These are phyloP conservation scores for Leptodermis oblonga DNA, from an alignment of 257 asterid species.

Conservation along the genomic window DNA sequence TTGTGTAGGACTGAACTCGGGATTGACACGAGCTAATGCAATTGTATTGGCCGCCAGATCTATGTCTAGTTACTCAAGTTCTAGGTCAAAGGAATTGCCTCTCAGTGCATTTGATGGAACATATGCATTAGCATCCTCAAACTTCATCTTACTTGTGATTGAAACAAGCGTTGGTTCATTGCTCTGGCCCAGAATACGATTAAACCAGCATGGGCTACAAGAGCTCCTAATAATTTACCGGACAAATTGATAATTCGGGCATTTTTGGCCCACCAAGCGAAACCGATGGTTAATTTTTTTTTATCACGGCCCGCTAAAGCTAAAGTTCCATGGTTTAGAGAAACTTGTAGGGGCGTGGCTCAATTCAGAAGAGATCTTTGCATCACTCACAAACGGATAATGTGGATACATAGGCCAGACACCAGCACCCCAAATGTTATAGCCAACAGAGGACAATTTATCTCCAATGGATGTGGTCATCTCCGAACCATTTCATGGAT, in stretches of 20 bases:
- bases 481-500: conserved; percentile 71
- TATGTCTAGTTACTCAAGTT: conserved; percentile 26
- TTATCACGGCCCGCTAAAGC: too few species aligned
- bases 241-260: not conserved
- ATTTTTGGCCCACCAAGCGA: not conserved
- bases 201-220: not conserved
- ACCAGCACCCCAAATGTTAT: conserved; percentile 9
- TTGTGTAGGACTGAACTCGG: not conserved
- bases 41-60: conserved; percentile 8
- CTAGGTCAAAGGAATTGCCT: conserved; percentile 41
- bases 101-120: conserved; percentile 44
- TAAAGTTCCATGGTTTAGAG: conserved; percentile 16
- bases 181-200: too few species aligned
- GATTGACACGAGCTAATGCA: conserved; percentile 15
- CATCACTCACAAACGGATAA: conserved; percentile 37
- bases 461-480: conserved; percentile 49
- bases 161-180: conserved; percentile 42
- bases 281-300: too few species aligned
- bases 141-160: conserved; percentile 44
- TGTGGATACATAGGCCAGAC: conserved; percentile 52
- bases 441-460: conserved; percentile 38
- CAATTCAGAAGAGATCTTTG: conserved; percentile 19
- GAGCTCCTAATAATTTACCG: not conserved
- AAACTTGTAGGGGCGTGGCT: conserved; percentile 36
- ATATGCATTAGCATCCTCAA: conserved; percentile 11